Evolutionary conservation across 176 grass and related monocot genomes (phyloP).

Genomic region (Hordeum vulgare): MorexV3_pseudomolecules_assembly NC_058523.1:59082859-59083358

Average conservation of each 20-base stretch:
- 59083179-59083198: no score
- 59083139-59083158: not conserved
- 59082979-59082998: not conserved
- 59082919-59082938: no score
- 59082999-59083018: not conserved
- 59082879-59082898: constrained; percentile 13
- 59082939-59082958: no score
- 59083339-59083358: not conserved
- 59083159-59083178: not conserved
- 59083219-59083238: not conserved
- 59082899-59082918: constrained; percentile 63
- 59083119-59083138: not conserved
- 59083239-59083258: not conserved
- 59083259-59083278: not conserved
- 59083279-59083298: no score
- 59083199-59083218: not conserved
- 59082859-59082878: constrained; percentile 22
- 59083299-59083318: not conserved
- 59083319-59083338: not conserved
- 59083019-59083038: not conserved
- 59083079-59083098: not conserved
- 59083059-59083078: not conserved
- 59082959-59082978: not conserved
- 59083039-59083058: not conserved
- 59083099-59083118: not conserved